Evolutionary conservation across 768 basidiomycete genomes (phyloP).

Genomic region (Phylloporus rhodoxanthus): DNA sequence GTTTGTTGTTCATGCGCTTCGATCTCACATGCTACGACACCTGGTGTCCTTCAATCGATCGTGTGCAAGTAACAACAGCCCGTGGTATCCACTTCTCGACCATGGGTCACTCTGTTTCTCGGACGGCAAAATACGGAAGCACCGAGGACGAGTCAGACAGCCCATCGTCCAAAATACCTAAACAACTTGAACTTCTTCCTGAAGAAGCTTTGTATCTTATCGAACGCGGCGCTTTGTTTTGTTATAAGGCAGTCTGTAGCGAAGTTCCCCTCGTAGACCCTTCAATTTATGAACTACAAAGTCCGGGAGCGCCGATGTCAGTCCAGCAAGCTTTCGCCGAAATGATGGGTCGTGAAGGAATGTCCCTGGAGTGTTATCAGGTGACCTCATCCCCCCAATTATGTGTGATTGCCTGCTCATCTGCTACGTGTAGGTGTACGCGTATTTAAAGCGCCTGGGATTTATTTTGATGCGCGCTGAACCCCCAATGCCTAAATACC

Average conservation of each 20-base stretch:
- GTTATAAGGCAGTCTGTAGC: constrained; percentile 55
- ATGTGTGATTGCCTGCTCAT: not conserved
- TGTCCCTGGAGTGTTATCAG: constrained; percentile 86
- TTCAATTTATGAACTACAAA: constrained; percentile 29
- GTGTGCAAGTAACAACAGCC: constrained; percentile 62
- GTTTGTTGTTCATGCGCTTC: not conserved
- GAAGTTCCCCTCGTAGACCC: constrained; percentile 13
- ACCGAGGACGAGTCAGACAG: constrained; percentile 8
- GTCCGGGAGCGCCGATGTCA: constrained; percentile 72
- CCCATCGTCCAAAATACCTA: constrained; percentile 40
- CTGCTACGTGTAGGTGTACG: constrained; percentile 62
- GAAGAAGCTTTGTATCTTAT: constrained; percentile 94
- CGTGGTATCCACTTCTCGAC: constrained; percentile 79
- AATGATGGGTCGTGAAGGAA: constrained; percentile 72
- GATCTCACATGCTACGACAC: constrained; percentile 26
- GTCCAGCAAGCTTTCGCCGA: constrained; percentile 86
- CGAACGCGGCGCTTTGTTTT: constrained; percentile 83
- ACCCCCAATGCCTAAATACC: constrained; percentile 51
- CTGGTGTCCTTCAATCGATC: constrained; percentile 63
- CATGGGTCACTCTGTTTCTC: constrained; percentile 75
- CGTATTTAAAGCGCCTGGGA: constrained; percentile 87
- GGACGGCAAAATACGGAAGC: constrained; percentile 32
- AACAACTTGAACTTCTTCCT: constrained; percentile 79
- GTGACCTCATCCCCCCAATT: constrained; percentile 36
- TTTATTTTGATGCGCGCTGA: constrained; percentile 80